Conservation (phyloP, 2,329 filamentous ascomycete genomes). For the Penicillium sclerotiorum region DNA sequence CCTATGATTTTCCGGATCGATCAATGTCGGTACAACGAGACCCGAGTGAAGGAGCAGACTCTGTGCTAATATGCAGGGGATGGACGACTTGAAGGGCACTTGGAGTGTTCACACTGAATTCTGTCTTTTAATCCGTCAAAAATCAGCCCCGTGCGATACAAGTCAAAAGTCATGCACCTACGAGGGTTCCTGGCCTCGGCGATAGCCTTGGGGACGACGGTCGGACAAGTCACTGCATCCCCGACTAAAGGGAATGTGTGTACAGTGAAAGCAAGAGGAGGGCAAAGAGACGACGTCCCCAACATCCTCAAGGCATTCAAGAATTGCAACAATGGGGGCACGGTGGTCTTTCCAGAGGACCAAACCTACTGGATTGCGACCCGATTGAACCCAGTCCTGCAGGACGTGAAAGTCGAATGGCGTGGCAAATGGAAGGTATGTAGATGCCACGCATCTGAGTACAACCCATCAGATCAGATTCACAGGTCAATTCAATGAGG, state of each 20-base stretch:
- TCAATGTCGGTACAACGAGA: not conserved
- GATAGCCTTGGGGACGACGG: too few relatives aligned
- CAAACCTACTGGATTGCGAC: slow-evolving; percentile 56
- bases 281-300: slow-evolving; percentile 44
- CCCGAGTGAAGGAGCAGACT: not conserved
- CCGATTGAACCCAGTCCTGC: slow-evolving; percentile 53
- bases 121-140: too few relatives aligned
- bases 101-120: too few relatives aligned
- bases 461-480: too few relatives aligned
- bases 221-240: too few relatives aligned
- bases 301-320: slow-evolving; percentile 46
- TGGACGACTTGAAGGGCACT: not conserved
- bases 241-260: slow-evolving; percentile 29
- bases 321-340: slow-evolving; percentile 45
- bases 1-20: not conserved
- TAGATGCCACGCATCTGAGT: too few relatives aligned
- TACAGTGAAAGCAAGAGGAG: slow-evolving; percentile 43
- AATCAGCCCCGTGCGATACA: too few relatives aligned
- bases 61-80: not conserved
- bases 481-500: not conserved
- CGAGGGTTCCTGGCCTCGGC: not conserved
- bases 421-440: slow-evolving; percentile 54
- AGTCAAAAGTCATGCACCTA: not conserved
- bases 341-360: slow-evolving; percentile 54
- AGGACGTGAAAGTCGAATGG: slow-evolving; percentile 57